Conservation (phyloP, 2,329 filamentous ascomycete genomes). For the Aspergillus pseudoterreus region DNA sequence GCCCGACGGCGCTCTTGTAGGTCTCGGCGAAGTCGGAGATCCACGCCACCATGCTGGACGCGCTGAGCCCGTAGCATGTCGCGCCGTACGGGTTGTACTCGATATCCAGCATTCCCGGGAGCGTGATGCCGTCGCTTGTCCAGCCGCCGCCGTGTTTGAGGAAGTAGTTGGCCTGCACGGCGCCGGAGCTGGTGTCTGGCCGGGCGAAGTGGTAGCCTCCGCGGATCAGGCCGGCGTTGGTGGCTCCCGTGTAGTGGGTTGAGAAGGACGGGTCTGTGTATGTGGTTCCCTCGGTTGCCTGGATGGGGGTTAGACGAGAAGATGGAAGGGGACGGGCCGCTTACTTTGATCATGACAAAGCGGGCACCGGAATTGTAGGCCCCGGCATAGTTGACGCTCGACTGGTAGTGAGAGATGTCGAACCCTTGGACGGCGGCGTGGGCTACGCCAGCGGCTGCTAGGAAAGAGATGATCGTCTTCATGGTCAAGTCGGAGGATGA, state of each 20-base stretch:
- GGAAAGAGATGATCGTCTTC: slow-evolving; percentile 16
- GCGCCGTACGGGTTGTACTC: slow-evolving; percentile 40
- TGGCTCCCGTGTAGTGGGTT: slow-evolving; percentile 48
- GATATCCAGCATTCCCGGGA: slow-evolving; percentile 56
- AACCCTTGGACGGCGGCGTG: slow-evolving; percentile 28
- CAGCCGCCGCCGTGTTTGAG: slow-evolving; percentile 52
- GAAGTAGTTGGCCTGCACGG: slow-evolving; percentile 51
- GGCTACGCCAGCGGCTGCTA: slow-evolving; percentile 16
- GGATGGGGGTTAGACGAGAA: slow-evolving; percentile 1
- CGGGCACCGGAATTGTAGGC: slow-evolving; percentile 27
- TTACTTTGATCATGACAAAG: slow-evolving; percentile 34
- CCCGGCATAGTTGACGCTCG: slow-evolving; percentile 23
- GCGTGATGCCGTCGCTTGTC: slow-evolving; percentile 50
- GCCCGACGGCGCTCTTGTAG: slow-evolving; percentile 45
- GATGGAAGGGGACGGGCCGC: background rate
- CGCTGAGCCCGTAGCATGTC: slow-evolving; percentile 45
- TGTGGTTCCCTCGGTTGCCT: slow-evolving; percentile 51
- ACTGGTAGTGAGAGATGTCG: slow-evolving; percentile 30
- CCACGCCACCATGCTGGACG: slow-evolving; percentile 48
- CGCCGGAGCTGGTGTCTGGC: slow-evolving; percentile 42
- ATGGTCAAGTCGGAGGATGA: slow-evolving; percentile 6
- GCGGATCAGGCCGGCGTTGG: slow-evolving; percentile 50
- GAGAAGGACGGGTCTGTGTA: slow-evolving; percentile 47
- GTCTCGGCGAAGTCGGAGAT: slow-evolving; percentile 51
- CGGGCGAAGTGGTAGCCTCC: slow-evolving; percentile 56